phyloP scores from a whole-genome alignment of 208 protist genomes.

The Phytomonas sp. region DNA sequence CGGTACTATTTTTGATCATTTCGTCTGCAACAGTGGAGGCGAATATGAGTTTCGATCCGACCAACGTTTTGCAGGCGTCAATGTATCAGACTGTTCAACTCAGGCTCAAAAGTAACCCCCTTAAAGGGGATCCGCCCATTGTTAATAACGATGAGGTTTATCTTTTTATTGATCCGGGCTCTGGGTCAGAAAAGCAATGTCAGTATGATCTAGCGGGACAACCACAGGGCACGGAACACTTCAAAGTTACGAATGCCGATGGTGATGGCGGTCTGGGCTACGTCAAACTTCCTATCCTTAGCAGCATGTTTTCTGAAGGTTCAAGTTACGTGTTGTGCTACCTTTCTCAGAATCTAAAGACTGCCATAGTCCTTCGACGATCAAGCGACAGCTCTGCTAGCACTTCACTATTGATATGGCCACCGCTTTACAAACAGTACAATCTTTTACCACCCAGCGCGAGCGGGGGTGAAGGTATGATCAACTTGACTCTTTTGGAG shows the following conservation, averaged over 20 bases:
- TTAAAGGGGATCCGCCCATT: slow-evolving; percentile 45
- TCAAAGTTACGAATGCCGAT: slow-evolving; percentile 28
- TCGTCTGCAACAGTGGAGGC: slow-evolving; percentile 17
- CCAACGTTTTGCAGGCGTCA: slow-evolving; percentile 64
- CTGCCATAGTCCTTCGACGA: slow-evolving; percentile 33
- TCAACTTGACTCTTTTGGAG: slow-evolving; percentile 41
- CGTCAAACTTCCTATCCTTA: slow-evolving; percentile 23
- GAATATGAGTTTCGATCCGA: slow-evolving; percentile 47
- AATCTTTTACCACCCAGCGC: slow-evolving; percentile 25
- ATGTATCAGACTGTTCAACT: slow-evolving; percentile 73
- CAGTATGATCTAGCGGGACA: slow-evolving; percentile 10
- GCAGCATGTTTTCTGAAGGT: slow-evolving; percentile 37
- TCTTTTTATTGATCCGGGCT: slow-evolving; percentile 28
- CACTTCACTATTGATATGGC: slow-evolving; percentile 41
- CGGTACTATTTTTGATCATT: slow-evolving; percentile 8
- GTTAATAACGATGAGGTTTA: slow-evolving; percentile 49
- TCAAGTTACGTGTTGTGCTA: slow-evolving; percentile 70
- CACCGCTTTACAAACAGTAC: slow-evolving; percentile 55
- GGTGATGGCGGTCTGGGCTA: slow-evolving; percentile 34
- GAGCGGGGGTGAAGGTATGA: slow-evolving; percentile 43
- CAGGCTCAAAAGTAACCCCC: slow-evolving; percentile 46
- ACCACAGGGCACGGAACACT: slow-evolving; percentile 16
- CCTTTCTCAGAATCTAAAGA: slow-evolving; percentile 22
- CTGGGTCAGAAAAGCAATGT: slow-evolving; percentile 10
- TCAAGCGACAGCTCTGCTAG: slow-evolving; percentile 10